A percentile compares a stretch with the other conserved stretches of the same genome.
phyloP scores from a whole-genome alignment of 2,329 filamentous ascomycete species.

The Penicillium sp. region DNA sequence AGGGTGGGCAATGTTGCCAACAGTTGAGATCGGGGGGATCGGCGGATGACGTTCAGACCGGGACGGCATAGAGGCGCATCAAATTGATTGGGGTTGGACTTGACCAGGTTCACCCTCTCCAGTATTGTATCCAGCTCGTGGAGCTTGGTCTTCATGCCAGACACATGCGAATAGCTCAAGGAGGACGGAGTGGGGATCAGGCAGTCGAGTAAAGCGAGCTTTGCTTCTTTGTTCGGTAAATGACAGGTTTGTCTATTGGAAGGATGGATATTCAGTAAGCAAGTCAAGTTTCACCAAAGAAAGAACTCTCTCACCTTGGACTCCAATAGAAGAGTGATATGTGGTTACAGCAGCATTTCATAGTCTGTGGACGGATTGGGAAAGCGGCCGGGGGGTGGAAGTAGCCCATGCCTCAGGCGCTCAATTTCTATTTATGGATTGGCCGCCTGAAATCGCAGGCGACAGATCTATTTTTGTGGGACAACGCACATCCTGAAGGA shows the following conservation, averaged over 20 bases:
- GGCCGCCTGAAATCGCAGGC: neutral
- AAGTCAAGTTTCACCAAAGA: neutral
- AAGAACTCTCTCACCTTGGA: neutral
- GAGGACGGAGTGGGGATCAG: slow-evolving; percentile 16
- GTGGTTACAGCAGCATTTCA: slow-evolving; percentile 14
- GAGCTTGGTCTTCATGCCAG: slow-evolving; percentile 15
- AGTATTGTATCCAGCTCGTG: slow-evolving; percentile 6
- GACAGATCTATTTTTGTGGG: slow-evolving; percentile 13
- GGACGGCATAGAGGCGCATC: slow-evolving; percentile 42
- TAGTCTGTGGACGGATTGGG: slow-evolving; percentile 27
- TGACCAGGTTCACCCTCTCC: neutral
- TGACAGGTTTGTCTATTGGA: slow-evolving; percentile 1
- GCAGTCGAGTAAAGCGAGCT: slow-evolving; percentile 5
- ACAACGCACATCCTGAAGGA: neutral
- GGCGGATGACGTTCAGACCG: slow-evolving; percentile 34
- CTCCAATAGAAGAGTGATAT: slow-evolving; percentile 6
- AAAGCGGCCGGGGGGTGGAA: slow-evolving; percentile 17
- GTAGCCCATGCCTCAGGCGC: slow-evolving; percentile 17
- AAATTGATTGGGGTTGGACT: neutral
- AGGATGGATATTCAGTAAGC: neutral
- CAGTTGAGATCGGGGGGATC: slow-evolving; percentile 28
- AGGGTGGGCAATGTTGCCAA: slow-evolving; percentile 19
- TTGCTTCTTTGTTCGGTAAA: slow-evolving; percentile 10
- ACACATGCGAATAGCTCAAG: slow-evolving; percentile 18
- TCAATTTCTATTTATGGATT: neutral